Base-by-base conservation (phyloP, 176 grass and related monocot genomes). In the Cocos nucifera region DNA sequence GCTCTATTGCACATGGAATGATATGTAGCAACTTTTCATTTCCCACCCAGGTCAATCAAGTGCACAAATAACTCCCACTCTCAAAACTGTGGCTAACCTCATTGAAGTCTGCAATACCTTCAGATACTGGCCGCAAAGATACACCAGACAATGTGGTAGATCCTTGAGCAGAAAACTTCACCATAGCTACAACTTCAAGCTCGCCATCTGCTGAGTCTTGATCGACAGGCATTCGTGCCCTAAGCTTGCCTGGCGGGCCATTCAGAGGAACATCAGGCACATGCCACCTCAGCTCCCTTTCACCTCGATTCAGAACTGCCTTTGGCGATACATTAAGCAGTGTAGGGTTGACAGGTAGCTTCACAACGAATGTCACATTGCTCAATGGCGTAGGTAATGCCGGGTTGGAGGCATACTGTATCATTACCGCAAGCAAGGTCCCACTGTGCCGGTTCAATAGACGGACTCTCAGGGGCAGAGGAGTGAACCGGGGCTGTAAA, bases 241-340 rank as follows among this genome's bases (percentile, higher is more conserved):
- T 79, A 49, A 98, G 66, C 63, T 61, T 59, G 6, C 84, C 82
- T 22, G 87, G 72, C 54, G 71, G 78, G 50, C 88, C 93, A 56
- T 86, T 92, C 50, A 88, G 56, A 56, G 93, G 81, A 63, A 98
- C 79, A 53, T 89, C 88, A 59, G 87, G 72, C 48, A 98, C 78
- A 53, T 98, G 93, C 93, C 93, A 98, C 71, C 79, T 92, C 53
- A 98, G 74, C 67, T 92, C 93, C 76, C 66, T 85, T 69, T 88
- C 87, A 17, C 79, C 76, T 30, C 84, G 81, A 63, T 88, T 95
- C 69, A 95, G 57, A 66, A 83, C 84, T 63, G 86, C 93, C 76
- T 97, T 97, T n/a, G 93, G 93, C 12, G 87, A 85, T 56, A 88
- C 87, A 75, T 85, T 85, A 9, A 97, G 88, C 35, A 97, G 51